Conservation (phyloP, 2,329 filamentous ascomycete genomes). For the Akanthomyces dipterigenus region DNA sequence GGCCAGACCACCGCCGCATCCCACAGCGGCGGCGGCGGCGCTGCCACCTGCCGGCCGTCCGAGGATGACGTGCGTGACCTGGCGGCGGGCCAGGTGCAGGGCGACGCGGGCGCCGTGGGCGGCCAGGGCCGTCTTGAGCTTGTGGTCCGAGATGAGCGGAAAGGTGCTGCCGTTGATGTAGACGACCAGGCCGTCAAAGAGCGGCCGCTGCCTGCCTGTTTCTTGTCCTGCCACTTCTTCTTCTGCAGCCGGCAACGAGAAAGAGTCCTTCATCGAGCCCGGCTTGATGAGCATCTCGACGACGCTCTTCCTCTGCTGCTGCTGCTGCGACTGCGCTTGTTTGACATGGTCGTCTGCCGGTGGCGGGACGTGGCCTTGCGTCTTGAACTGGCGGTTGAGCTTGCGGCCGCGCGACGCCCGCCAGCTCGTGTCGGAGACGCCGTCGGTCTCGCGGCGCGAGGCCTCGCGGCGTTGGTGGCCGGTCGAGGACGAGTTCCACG, state of each 20-base stretch:
- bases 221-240: too few species aligned
- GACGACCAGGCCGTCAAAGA: slow-evolving; percentile 67
- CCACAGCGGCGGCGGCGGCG: too few species aligned
- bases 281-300: slow-evolving; percentile 47
- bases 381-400: slow-evolving; percentile 37
- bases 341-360: slow-evolving; percentile 36
- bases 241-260: background rate
- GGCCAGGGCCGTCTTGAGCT: slow-evolving; percentile 69
- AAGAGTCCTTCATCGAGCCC: slow-evolving; percentile 31
- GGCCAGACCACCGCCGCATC: slow-evolving; percentile 63
- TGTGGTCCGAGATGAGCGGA: slow-evolving; percentile 77
- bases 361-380: slow-evolving; percentile 22
- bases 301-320: slow-evolving; percentile 33
- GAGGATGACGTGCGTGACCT: slow-evolving; percentile 81
- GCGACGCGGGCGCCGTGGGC: slow-evolving; percentile 68
- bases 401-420: slow-evolving; percentile 63
- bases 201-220: slow-evolving; percentile 25
- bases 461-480: slow-evolving; percentile 60
- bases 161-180: slow-evolving; percentile 86
- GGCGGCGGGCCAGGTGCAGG: slow-evolving; percentile 61
- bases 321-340: background rate
- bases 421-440: slow-evolving; percentile 59
- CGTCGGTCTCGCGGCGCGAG: slow-evolving; percentile 45
- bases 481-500: slow-evolving; percentile 67
- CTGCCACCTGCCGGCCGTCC: slow-evolving; percentile 47